Evolutionary conservation across 768 basidiomycete species (phyloP).

Genomic region (Tulasnella sp.): DNA sequence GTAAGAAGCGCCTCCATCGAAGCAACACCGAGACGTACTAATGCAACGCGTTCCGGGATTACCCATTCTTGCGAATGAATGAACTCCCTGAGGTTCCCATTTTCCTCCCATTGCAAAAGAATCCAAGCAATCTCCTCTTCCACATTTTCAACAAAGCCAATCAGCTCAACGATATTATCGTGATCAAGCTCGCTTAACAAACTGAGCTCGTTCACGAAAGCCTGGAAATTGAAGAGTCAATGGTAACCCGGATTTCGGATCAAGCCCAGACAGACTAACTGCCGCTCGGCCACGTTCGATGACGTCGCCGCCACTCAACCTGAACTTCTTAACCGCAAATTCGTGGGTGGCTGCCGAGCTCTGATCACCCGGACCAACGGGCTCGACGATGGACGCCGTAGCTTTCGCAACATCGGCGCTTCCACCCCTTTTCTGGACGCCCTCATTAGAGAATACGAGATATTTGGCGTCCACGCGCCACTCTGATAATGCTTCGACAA

Average conservation of each 20-base stretch:
- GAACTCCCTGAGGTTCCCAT: neutral
- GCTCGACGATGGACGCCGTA: too few relatives aligned
- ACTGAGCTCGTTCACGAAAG: neutral
- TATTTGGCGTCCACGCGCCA: too few relatives aligned
- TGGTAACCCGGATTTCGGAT: neutral
- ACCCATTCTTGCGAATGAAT: neutral
- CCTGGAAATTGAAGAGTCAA: neutral
- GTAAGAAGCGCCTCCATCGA: neutral
- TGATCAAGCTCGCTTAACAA: neutral
- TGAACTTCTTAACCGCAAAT: neutral
- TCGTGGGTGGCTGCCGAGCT: neutral
- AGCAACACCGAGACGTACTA: neutral
- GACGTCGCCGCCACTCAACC: neutral
- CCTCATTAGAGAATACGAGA: too few relatives aligned
- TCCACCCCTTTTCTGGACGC: too few relatives aligned
- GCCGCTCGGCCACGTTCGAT: neutral
- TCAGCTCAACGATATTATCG: neutral
- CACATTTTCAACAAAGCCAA: neutral
- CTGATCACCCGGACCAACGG: neutral
- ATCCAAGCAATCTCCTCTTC: neutral
- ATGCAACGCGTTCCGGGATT: neutral
- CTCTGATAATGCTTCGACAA: too few relatives aligned
- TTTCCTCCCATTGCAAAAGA: neutral
- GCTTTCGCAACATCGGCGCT: too few relatives aligned
- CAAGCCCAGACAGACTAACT: neutral